Evolutionary conservation across 2,329 filamentous ascomycete species (phyloP).

Genomic region (Chrysoporthe cubensis): DNA sequence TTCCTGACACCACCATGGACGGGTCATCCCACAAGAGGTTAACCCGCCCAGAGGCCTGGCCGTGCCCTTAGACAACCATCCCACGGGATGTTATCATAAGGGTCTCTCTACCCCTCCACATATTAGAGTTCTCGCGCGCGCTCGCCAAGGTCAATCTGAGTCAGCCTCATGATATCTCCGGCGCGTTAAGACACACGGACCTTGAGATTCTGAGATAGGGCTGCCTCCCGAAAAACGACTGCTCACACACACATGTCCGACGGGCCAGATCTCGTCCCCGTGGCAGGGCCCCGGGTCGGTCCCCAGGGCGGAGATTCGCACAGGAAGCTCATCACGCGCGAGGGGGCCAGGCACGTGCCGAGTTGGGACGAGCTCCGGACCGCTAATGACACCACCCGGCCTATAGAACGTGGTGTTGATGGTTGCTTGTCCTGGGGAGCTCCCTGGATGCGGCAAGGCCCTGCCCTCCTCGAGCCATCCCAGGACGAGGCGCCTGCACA

Average conservation of each 20-base stretch:
- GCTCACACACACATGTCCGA: too few relatives aligned
- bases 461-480: background rate
- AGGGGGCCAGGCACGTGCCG: too few relatives aligned
- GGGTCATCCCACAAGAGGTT: background rate
- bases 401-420: background rate
- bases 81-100: background rate
- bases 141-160: background rate
- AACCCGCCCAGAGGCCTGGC: too few relatives aligned
- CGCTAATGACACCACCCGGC: background rate
- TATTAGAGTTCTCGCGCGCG: background rate
- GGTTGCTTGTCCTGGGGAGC: background rate
- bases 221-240: too few relatives aligned
- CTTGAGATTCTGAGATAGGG: too few relatives aligned
- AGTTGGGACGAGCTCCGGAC: background rate
- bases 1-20: background rate
- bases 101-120: background rate
- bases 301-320: too few relatives aligned
- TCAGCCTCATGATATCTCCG: slow-evolving; percentile 1
- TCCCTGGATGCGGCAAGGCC: background rate
- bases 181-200: background rate
- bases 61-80: background rate
- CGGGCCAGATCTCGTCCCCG: too few relatives aligned
- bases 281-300: too few relatives aligned
- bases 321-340: too few relatives aligned
- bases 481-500: background rate